Conservation (phyloP, 2,329 filamentous ascomycete species). For the Aspergillus ruber region DNA sequence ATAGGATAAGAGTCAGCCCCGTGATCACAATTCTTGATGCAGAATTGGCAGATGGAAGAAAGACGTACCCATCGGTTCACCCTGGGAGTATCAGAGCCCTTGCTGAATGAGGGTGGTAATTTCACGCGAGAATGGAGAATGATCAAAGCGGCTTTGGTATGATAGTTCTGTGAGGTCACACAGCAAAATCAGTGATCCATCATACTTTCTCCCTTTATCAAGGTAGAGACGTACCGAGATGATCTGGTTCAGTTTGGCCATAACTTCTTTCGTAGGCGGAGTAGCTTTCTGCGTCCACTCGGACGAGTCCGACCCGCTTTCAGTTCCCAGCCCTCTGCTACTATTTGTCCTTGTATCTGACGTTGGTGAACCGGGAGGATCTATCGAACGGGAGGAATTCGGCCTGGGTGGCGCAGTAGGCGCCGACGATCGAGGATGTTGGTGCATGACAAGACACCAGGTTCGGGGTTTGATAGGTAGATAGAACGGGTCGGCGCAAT, state of each 20-base stretch:
- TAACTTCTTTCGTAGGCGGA: constrained; percentile 57
- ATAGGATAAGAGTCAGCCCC: background rate
- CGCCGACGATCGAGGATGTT: constrained; percentile 71
- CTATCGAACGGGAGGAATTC: constrained; percentile 67
- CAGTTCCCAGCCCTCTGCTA: constrained; percentile 46
- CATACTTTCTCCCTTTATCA: constrained; percentile 17
- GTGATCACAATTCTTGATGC: background rate
- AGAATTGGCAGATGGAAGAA: background rate
- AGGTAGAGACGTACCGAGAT: constrained; percentile 60
- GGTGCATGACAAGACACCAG: constrained; percentile 63
- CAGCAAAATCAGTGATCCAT: constrained; percentile 15
- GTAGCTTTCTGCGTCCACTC: constrained; percentile 38
- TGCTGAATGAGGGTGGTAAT: constrained; percentile 53
- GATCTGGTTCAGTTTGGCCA: constrained; percentile 84
- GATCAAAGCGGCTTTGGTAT: constrained; percentile 77
- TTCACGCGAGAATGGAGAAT: constrained; percentile 75
- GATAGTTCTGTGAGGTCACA: constrained; percentile 64
- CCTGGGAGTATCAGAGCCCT: constrained; percentile 54
- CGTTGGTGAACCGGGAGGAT: constrained; percentile 51
- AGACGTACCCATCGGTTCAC: constrained; percentile 78
- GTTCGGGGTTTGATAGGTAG: background rate
- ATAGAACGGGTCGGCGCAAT: background rate
- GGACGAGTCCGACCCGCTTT: constrained; percentile 40
- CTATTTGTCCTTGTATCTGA: constrained; percentile 46
- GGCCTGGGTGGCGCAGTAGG: constrained; percentile 68